These are phyloP conservation scores for Jatropha podagrica DNA, from an alignment of 441 rosid species.

Conservation along the genomic window DNA sequence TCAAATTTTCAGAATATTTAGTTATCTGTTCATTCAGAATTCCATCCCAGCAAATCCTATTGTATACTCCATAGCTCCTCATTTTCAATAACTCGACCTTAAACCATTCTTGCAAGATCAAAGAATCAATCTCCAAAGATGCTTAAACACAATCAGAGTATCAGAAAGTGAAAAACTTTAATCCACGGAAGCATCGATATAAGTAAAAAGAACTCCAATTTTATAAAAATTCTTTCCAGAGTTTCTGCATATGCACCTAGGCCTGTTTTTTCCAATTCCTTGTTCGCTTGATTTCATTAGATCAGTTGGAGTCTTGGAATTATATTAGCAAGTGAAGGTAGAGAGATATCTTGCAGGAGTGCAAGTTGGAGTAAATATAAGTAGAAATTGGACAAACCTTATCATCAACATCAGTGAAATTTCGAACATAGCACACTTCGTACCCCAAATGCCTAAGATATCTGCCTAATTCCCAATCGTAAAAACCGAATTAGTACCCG, in stretches of 20 bases:
- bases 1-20: background rate
- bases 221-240: background rate
- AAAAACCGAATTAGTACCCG: background rate
- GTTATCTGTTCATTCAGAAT: background rate
- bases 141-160: background rate
- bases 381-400: slow-evolving; percentile 49
- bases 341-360: background rate
- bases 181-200: background rate
- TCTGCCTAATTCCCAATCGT: slow-evolving; percentile 59
- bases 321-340: background rate
- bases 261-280: background rate
- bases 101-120: background rate
- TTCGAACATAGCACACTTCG: slow-evolving; percentile 76
- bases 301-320: background rate
- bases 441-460: slow-evolving; percentile 89
- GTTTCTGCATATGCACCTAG: background rate
- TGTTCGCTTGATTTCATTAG: background rate
- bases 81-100: background rate
- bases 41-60: background rate
- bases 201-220: background rate
- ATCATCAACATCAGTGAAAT: slow-evolving; percentile 96
- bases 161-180: background rate
- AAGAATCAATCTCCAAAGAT: background rate
- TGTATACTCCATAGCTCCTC: background rate
- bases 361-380: background rate